Evolutionary conservation across 2,329 filamentous ascomycete genomes (phyloP), one percentile per base, ranked within the genome.

Genomic region (Colletotrichum tanaceti): DNA sequence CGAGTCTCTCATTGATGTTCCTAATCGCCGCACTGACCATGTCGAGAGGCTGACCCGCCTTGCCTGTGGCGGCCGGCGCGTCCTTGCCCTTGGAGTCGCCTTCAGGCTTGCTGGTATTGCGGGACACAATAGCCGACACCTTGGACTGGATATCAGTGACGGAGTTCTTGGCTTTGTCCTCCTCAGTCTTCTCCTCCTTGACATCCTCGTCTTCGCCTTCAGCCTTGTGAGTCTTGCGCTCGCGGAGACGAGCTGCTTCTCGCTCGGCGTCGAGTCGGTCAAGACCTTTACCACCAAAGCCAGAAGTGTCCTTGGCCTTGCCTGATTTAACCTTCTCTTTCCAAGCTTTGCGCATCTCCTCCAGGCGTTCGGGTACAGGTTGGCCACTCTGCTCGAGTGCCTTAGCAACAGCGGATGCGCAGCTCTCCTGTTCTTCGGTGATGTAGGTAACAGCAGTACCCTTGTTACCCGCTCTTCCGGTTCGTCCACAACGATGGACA

Each of bases 361-460:
- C 82, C 14, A 91, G 81, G 43, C 84, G 83, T 72, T 93, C 91
- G 0, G 96, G 94, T 0, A 98, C 86, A 11, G 90, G 86, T 77
- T 97, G 93, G 5, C 91, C 93, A 78, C 94, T 97, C 79, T 98
- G 93, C 77, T 93, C 93, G n/a, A 98, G 83, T 7, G 96, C 96
- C 79, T 97, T 97, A 67, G 91, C 90, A 70, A 98, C 93, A 73
- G 97, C 94, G 13, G 93, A 87, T 2, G 96, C 92, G 75, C 93
- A 98, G 71, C 93, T 93, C 76, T 97, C 94, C 78, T 99, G 94
- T 54, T 97, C 93, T 49, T 93, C 91, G 0, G 93, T 97, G 67
- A 99, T 84, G 76, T 98, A 97, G 0, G 96, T 99, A 58, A 99
- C 93, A 0, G 96, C 96, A 46, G 94, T 97, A 71, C 96, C 96